phyloP scores from a whole-genome alignment of 202 grass and related monocot species.

The Musa balbisiana region DNA sequence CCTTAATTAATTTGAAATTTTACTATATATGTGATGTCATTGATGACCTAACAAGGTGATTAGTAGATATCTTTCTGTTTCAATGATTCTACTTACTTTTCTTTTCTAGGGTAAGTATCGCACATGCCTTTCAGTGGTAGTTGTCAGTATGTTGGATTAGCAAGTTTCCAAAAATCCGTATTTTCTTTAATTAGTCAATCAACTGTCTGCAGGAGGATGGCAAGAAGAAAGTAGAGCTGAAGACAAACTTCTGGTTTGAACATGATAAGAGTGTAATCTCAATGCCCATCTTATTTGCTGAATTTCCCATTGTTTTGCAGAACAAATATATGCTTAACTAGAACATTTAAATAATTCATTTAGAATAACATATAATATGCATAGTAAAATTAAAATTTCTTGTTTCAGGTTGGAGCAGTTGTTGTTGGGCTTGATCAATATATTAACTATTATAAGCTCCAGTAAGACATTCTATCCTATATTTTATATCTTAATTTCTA shows the following conservation, averaged over 20 bases:
- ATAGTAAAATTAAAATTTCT: neutral
- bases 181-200: conserved; percentile 15
- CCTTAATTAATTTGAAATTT: no score
- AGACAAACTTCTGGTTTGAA: conserved; percentile 69
- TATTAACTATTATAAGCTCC: conserved; percentile 97
- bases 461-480: conserved; percentile 40
- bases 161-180: neutral
- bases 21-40: no score
- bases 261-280: conserved; percentile 78
- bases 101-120: no score
- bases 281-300: conserved; percentile 13
- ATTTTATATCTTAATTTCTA: conserved; percentile 20
- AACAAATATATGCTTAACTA: conserved; percentile 3
- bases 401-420: conserved; percentile 77
- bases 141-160: neutral
- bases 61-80: no score
- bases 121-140: no score
- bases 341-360: neutral
- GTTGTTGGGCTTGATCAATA: conserved; percentile 91
- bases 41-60: no score
- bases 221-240: conserved; percentile 61
- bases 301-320: conserved; percentile 9
- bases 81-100: neutral
- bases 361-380: conserved; percentile 19
- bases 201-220: conserved; percentile 65